Evolutionary conservation across 164 flowering plant genomes (phyloP), one percentile per base, ranked within the genome.

Genomic region (Houttuynia cordata): DNA sequence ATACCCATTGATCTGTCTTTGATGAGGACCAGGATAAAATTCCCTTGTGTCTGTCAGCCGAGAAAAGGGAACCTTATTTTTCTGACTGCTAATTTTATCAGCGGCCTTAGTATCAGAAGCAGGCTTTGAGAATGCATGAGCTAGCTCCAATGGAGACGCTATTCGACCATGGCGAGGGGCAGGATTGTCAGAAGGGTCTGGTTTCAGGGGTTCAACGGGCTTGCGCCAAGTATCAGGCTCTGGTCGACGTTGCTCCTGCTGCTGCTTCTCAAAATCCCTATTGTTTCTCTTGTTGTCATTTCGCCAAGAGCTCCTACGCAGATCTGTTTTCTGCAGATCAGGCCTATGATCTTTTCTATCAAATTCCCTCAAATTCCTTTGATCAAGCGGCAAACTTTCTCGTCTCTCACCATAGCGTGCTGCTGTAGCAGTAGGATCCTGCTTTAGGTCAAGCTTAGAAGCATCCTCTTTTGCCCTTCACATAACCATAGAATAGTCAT

Each of bases 221-320:
- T 79, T 88, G 40, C 92, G 87, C 95, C 98, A 88, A 15, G 82
- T 83, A 66, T 88, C 98, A 19, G 96, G 91, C 61, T 92, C 88
- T 22, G 76, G 81, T 4, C 61, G 77, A 63, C 89, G 75, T 68
- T 71, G 70, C 62, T 76, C 85, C 50, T 70, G 82, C 60, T 62
- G 81, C 77, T 61, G 81, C 77, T 74, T 81, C 53, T 83, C 87
- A 2, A 59, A 34, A 53, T 83, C 87, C 68, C 71, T 67, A 20
- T 55, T 61, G 62, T 69, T 79, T 67, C 72, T 73, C 76, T 79
- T 13, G 52, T 74, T 76, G 24, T 85, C 83, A 64, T 73, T 79
- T 55, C 80, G 77, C 83, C 88, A 72, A 56, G 87, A 86, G 67
- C 73, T 77, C 76, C 74, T 81, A 63, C 76, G 85, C 51, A 47